These are phyloP conservation scores for Actinomucor elegans DNA, from an alignment of 371 early-diverging fungal genomes.

Conservation along the genomic window DNA sequence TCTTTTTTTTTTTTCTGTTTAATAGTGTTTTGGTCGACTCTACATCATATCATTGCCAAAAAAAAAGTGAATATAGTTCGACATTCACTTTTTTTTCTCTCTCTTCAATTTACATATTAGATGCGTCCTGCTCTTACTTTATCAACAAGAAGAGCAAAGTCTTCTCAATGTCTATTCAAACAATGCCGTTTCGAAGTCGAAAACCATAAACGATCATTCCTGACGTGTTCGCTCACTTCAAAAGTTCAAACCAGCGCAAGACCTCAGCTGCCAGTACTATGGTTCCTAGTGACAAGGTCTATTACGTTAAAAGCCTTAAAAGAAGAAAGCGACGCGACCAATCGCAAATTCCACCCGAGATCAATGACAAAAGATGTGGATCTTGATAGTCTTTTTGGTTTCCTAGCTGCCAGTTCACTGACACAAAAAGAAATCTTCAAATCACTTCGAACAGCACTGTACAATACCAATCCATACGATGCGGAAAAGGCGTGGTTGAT, in stretches of 20 bases:
- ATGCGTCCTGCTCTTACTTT: conserved; percentile 32
- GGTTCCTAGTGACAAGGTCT: conserved; percentile 10
- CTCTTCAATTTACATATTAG: background rate
- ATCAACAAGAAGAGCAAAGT: conserved; percentile 22
- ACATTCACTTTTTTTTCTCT: too few relatives aligned
- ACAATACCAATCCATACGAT: conserved; percentile 24
- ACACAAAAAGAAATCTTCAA: conserved; percentile 18
- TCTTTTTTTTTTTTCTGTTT: too few relatives aligned
- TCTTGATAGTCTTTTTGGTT: background rate
- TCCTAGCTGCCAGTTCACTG: background rate
- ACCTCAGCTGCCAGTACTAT: conserved; percentile 9
- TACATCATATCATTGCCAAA: too few relatives aligned
- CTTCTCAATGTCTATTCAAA: conserved; percentile 20
- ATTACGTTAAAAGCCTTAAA: conserved; percentile 1
- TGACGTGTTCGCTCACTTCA: conserved; percentile 1
- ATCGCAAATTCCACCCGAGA: conserved; percentile 7
- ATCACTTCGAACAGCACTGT: conserved; percentile 31
- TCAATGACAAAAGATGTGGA: conserved; percentile 11
- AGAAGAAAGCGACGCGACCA: background rate
- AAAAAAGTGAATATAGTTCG: too few relatives aligned
- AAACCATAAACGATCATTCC: conserved; percentile 1
- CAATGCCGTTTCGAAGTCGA: conserved; percentile 9
- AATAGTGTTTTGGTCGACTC: too few relatives aligned
- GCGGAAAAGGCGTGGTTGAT: conserved; percentile 34
- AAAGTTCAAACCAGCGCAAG: background rate